Percentiles rank a stretch among this genome's conserved stretches.
These are phyloP conservation scores for Diplogelasinospora grovesii DNA, from an alignment of 495 filamentous ascomycete genomes.

Conservation along the genomic window DNA sequence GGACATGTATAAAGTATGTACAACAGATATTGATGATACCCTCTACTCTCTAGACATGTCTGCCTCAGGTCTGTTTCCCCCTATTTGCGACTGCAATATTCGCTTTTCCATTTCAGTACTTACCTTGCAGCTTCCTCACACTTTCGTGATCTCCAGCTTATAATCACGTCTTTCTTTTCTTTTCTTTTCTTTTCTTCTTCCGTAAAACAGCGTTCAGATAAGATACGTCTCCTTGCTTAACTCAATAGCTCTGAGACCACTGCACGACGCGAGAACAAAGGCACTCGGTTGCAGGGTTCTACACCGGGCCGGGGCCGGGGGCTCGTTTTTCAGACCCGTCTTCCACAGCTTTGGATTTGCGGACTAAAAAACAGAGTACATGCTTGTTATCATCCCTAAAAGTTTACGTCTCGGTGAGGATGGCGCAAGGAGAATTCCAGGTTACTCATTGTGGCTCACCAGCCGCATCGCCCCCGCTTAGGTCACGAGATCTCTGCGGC, in stretches of 20 bases:
- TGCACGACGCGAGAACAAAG: slow-evolving; percentile 41
- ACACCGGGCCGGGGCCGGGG: slow-evolving; percentile 15
- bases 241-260: slow-evolving; percentile 43
- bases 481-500: too few relatives aligned
- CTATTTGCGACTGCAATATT: too few relatives aligned
- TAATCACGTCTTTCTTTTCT: slow-evolving; percentile 3
- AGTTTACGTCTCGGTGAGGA: too few relatives aligned
- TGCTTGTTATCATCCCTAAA: slow-evolving; percentile 14
- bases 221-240: slow-evolving; percentile 45
- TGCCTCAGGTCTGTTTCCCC: too few relatives aligned
- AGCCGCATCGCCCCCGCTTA: slow-evolving; percentile 8
- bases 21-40: slow-evolving; percentile 33
- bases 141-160: too few relatives aligned
- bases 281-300: slow-evolving; percentile 17
- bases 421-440: too few relatives aligned
- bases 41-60: slow-evolving; percentile 25
- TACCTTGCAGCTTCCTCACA: too few relatives aligned
- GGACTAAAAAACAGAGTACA: slow-evolving; percentile 52
- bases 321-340: slow-evolving; percentile 48
- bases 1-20: slow-evolving; percentile 14
- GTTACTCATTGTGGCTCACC: too few relatives aligned
- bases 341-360: slow-evolving; percentile 44
- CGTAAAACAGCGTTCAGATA: slow-evolving; percentile 33
- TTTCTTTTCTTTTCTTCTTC: neutral
- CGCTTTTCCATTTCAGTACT: too few relatives aligned